Base-by-base conservation (phyloP, 495 filamentous ascomycete genomes). In the Annulohypoxylon stygium region DNA sequence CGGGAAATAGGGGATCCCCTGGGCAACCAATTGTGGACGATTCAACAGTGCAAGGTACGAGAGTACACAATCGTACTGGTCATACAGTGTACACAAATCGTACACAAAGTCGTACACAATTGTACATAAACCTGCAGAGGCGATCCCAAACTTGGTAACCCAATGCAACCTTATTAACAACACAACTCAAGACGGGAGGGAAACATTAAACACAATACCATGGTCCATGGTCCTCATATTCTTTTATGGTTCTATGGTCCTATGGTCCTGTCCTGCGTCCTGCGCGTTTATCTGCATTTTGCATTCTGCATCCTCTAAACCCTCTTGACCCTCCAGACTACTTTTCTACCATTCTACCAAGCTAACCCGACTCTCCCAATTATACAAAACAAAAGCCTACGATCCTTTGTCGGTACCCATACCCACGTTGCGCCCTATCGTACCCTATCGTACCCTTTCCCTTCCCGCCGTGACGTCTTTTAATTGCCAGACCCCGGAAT, bases 21-120 rank as follows among this genome's bases (percentile, higher is more conserved):
- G 16, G 70, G 55, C 77, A 74, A 75, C 77, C 76, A 78, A 78
- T 78, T 67, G 64, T 65, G 67, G 51, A 76, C 64, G 23, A 54
- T 30, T 54, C n/a, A 4, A 14, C 25, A 26, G 20, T 10, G 65
- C 51, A 69, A 53, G 36, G 11, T 12, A 43, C 30, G 30, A 2
- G 14, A 14, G 12, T 14, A 43, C 11, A 43, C 12, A 60, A 67
- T 12, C 5, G 48, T 51, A 51, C 45, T 3, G 5, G 30, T 30
- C 30, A 6, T 30, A 39, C 36, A 43, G 14, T 11, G 39, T 14
- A 43, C 11, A 43, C 39, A 60, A 67, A 7, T 26, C 59, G 61
- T 69, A 69, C 59, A 70, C 67, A 71, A 67, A 11, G n/a, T 3
- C 5, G 20, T 51, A 51, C 16, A 50, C 48, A 51, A 51, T 26